Base-by-base conservation (phyloP, 2,329 filamentous ascomycete species). In the Ophiostoma sp. region DNA sequence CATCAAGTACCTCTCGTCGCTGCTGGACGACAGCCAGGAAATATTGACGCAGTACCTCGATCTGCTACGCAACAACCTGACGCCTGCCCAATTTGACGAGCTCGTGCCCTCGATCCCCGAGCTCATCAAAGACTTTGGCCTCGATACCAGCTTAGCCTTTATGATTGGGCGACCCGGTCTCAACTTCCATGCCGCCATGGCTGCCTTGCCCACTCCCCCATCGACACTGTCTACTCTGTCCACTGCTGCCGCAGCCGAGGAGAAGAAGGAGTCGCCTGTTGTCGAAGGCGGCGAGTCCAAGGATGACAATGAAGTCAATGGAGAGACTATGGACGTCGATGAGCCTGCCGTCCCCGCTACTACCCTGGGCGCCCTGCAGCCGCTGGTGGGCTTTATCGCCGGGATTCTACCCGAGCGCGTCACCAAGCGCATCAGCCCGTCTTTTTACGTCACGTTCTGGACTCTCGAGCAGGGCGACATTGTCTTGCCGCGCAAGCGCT, bases 361-460 rank as follows among this genome's bases (percentile, higher is more conserved):
- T 75, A 78, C 62, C 76, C 86, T 92, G 15, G 72, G 71, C 13
- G 2, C 31, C 0, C 84, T 98, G 67, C 88, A 91, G 73, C 88
- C 89, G 5, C 82, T 97, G 23, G 89, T 94, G 71, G 86, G 90
- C 10, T 84, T 88, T 39, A 85, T 97, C 23, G 85, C 86, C 71
- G 80, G 82, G 6, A 81, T 86, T 0, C 78, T 92, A 13, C 86
- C 90, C 0, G 79, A 85, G 1, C 84, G 87, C 8, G 85, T 88
- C 5, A 93, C 90, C 84, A 82, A 86, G 13, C 87, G 86, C 67
- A 85, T 97, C 68, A 93, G 88, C 62, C 84, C 93, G 0, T 88
- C 91, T 39, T 94, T 97, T 77, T 97, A 93, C 76, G 87, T 91
- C 62, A 91, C 91, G 0, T 99, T 99, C 80, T 99, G 95, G 95